Base-by-base conservation (phyloP, 2,329 filamentous ascomycete species). In the Didymella pinodella region DNA sequence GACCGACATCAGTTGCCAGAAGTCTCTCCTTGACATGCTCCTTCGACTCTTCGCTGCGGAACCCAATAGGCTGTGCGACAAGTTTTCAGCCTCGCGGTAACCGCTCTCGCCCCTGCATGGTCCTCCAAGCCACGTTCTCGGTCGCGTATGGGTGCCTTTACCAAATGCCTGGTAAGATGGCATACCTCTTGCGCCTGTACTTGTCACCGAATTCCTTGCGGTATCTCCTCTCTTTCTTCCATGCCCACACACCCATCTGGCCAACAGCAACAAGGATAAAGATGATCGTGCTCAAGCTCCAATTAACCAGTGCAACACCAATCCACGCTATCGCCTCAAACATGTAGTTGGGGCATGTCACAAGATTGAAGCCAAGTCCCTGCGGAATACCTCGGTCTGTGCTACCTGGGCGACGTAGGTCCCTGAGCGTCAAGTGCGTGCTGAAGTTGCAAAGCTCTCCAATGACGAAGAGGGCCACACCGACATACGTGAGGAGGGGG, bases 281-380 rank as follows among this genome's bases (percentile, higher is more conserved):
- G 20, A 96, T 67, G 16, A 88, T 81, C 0, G 95, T 91, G 49
- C 88, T 86, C 82, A 90, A 90, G 79, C 89, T 93, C 71, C 91
- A 89, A 69, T 88, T 93, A 53, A 94, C 85, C 43, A 96, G 75
- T 67, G 90, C 89, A 54, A 98, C 84, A 26, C 93, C 93, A 29
- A 91, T 69, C 95, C 95, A 99, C 0, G 93, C 87, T 36, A 96
- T 77, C 7, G 91, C 84, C 76, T 99, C 95, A 69, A 96, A 98
- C 82, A 96, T 87, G 82, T 99, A 99, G 82, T 99, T 99, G 41
- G 95, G 95, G 81, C 93, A 96, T 12, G 95, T 99, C 51, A 99
- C 94, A 34, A 91, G 80, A 64, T 82, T 83, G 78, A 97, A 98
- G 29, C 93, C 92, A 58, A 94, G 87, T 26, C 95, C 95, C 57